Evolutionary conservation across 345 rosid genomes (phyloP).

Genomic region (Balakata baccata): DNA sequence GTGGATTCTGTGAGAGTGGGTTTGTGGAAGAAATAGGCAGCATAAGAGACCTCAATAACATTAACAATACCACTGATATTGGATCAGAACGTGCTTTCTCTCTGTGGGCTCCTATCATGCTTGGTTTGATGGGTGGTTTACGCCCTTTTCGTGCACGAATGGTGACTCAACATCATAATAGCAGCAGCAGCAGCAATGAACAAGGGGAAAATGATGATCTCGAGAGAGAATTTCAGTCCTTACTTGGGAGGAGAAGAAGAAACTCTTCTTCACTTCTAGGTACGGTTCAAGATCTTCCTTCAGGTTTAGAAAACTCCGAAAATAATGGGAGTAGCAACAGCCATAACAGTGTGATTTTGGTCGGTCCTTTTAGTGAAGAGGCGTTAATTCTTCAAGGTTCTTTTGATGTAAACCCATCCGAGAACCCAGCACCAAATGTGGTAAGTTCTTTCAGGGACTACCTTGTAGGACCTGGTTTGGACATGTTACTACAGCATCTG

Average conservation of each 20-base stretch:
- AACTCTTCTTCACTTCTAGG: conserved; percentile 23
- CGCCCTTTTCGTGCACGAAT: conserved; percentile 19
- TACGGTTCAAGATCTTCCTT: conserved; percentile 29
- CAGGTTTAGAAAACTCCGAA: conserved; percentile 17
- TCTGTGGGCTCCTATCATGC: conserved; percentile 39
- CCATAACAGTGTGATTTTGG: conserved; percentile 27
- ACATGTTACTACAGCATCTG: conserved; percentile 39
- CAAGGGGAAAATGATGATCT: conserved; percentile 26
- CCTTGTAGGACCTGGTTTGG: conserved; percentile 45
- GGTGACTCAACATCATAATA: conserved; percentile 20
- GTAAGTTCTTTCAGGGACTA: conserved; percentile 31
- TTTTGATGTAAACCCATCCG: conserved; percentile 9
- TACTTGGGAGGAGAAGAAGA: conserved; percentile 20
- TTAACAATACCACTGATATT: conserved; percentile 17
- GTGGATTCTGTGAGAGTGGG: conserved; percentile 53
- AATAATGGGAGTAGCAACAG: conserved; percentile 5
- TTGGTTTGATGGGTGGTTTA: conserved; percentile 38
- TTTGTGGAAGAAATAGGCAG: conserved; percentile 51
- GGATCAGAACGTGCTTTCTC: conserved; percentile 34
- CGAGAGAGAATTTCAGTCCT: conserved; percentile 26
- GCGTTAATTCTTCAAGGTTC: conserved; percentile 36
- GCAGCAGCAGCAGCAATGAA: conserved; percentile 14
- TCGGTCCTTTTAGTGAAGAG: conserved; percentile 37
- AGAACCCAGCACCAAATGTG: conserved; percentile 13
- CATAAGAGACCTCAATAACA: conserved; percentile 18